phyloP scores from a whole-genome alignment of 768 basidiomycete genomes.

The Naganishia friedmannii region DNA sequence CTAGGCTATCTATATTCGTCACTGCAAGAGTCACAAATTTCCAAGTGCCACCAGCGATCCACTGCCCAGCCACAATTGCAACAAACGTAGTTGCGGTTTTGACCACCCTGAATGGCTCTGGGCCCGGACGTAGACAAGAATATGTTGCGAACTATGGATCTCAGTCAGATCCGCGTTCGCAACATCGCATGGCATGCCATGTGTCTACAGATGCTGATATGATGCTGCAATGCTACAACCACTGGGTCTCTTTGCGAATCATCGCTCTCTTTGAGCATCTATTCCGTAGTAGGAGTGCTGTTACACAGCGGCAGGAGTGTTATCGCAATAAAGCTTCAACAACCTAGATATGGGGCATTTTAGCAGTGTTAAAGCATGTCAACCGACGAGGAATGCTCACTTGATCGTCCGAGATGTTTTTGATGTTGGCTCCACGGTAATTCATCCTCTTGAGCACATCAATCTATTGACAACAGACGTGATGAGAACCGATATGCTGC shows the following conservation, averaged over 20 bases:
- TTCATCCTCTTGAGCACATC: constrained; percentile 83
- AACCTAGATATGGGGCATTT: neutral
- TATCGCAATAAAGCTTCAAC: constrained; percentile 21
- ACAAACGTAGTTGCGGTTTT: no score
- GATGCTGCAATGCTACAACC: neutral
- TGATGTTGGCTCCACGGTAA: constrained; percentile 77
- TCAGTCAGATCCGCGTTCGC: no score
- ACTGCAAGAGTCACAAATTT: no score
- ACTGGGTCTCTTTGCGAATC: neutral
- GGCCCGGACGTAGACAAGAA: no score
- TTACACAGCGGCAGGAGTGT: neutral
- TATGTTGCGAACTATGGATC: no score
- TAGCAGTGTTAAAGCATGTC: neutral
- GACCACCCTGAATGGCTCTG: no score
- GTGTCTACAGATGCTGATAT: neutral
- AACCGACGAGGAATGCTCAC: constrained; percentile 53
- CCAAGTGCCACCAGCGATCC: no score
- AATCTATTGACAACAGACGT: constrained; percentile 58
- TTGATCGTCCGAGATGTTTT: constrained; percentile 75
- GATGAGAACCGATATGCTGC: constrained; percentile 8
- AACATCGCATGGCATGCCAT: neutral
- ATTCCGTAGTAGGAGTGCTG: neutral
- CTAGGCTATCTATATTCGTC: no score
- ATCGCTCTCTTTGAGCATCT: neutral
- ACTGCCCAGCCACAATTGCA: no score